phyloP scores from a whole-genome alignment of 176 grass and related monocot genomes.

The Zea luxurians region DNA sequence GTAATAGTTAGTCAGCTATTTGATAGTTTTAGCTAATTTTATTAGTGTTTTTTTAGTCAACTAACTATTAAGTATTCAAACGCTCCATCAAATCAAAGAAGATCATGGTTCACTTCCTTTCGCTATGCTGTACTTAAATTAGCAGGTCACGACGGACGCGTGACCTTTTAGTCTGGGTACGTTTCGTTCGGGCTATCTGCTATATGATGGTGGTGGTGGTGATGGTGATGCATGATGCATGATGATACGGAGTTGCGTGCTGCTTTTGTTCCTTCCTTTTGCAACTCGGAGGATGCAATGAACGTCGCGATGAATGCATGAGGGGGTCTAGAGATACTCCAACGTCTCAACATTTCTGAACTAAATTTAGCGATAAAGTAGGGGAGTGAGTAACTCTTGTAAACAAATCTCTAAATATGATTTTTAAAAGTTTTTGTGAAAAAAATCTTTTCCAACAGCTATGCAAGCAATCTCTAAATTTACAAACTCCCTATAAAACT shows the following conservation, averaged over 20 bases:
- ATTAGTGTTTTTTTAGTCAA: too few species aligned
- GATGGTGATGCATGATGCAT: too few species aligned
- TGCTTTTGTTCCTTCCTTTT: neutral
- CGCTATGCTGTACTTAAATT: neutral
- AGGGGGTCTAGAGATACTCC: neutral
- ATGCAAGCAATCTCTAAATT: too few species aligned
- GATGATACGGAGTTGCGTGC: constrained; percentile 14
- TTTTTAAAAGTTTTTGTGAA: too few species aligned
- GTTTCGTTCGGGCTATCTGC: neutral
- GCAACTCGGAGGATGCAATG: neutral
- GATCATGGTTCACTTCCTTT: neutral
- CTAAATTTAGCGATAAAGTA: neutral
- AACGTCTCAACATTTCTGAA: neutral
- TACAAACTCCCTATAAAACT: too few species aligned
- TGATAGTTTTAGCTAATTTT: too few species aligned
- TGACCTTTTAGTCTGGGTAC: constrained; percentile 17
- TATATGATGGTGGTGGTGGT: neutral
- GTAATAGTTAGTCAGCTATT: too few species aligned
- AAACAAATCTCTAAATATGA: too few species aligned
- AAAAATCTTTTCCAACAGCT: too few species aligned
- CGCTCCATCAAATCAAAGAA: neutral
- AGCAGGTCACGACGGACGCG: neutral
- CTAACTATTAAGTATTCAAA: too few species aligned
- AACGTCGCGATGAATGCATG: neutral
- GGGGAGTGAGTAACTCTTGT: neutral